A percentile compares a stretch with the other conserved stretches of the same genome.
Evolutionary conservation across 768 basidiomycete species (phyloP).

Genomic region (Pleurotus citrinopileatus): DNA sequence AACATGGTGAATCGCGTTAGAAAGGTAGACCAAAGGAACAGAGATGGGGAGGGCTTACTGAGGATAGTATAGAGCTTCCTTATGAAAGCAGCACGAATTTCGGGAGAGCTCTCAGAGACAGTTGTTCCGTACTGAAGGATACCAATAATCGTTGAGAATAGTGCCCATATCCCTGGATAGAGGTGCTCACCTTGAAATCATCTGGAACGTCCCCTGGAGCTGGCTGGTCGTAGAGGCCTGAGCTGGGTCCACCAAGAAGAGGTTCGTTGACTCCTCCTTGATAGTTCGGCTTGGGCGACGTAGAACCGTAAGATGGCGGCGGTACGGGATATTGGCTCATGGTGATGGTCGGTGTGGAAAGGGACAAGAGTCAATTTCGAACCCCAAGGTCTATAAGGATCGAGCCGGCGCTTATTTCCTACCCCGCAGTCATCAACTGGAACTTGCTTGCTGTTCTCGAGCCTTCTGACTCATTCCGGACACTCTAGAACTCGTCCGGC

Average conservation of each 20-base stretch:
- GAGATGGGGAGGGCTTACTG: no score
- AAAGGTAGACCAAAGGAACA: neutral
- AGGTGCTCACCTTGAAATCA: conserved; percentile 81
- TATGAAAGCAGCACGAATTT: conserved; percentile 84
- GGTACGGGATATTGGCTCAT: conserved; percentile 64
- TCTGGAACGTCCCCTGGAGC: conserved; percentile 76
- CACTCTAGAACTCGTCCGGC: no score
- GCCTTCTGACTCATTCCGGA: neutral
- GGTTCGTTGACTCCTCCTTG: conserved; percentile 47
- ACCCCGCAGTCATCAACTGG: neutral
- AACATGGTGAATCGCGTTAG: conserved; percentile 7
- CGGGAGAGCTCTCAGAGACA: conserved; percentile 71
- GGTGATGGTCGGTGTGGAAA: conserved; percentile 23
- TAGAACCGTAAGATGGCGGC: conserved; percentile 60
- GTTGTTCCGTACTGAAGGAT: conserved; percentile 69
- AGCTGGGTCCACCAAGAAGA: conserved; percentile 42
- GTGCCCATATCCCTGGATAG: neutral
- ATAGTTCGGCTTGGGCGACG: conserved; percentile 26
- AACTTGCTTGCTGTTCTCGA: no score
- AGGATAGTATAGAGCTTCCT: conserved; percentile 91
- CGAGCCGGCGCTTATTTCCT: neutral
- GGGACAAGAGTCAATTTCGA: neutral
- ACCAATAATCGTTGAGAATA: neutral
- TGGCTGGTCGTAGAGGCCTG: conserved; percentile 72
- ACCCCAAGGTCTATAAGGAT: neutral